Conservation (phyloP, 2,329 filamentous ascomycete genomes). For the Talaromyces sp. region DNA sequence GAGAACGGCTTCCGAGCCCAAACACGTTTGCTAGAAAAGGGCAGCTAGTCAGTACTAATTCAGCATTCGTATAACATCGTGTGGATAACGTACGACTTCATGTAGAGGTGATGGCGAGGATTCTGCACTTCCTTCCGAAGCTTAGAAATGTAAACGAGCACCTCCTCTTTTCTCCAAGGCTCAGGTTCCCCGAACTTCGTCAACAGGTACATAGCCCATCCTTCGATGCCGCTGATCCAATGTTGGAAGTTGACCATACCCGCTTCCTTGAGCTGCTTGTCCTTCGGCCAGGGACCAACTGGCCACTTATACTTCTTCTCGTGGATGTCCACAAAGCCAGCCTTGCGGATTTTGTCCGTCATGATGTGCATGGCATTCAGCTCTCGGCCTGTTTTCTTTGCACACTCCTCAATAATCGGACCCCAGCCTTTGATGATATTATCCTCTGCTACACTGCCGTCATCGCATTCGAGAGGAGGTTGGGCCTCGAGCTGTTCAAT, state of each 20-base stretch:
- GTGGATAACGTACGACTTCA: constrained; percentile 5
- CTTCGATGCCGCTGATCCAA: constrained; percentile 23
- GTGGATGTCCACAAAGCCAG: constrained; percentile 37
- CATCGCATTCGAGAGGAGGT: constrained; percentile 17
- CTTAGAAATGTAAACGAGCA: too few species aligned
- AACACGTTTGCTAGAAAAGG: constrained; percentile 7
- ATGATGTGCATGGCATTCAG: constrained; percentile 27
- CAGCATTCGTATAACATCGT: not conserved
- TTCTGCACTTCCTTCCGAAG: constrained; percentile 7
- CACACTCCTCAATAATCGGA: constrained; percentile 16
- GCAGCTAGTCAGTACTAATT: not conserved
- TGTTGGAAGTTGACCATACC: constrained; percentile 37
- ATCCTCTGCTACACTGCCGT: constrained; percentile 15
- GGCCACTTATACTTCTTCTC: constrained; percentile 34
- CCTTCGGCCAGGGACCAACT: constrained; percentile 35
- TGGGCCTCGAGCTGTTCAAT: constrained; percentile 23
- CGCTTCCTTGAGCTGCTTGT: constrained; percentile 38
- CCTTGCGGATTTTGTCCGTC: constrained; percentile 25
- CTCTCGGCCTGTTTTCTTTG: constrained; percentile 24
- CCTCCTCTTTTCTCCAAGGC: not conserved
- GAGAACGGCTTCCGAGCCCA: constrained; percentile 15
- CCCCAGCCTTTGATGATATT: constrained; percentile 17
- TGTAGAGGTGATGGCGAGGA: constrained; percentile 11
- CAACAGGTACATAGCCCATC: constrained; percentile 23
- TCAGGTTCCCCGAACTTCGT: constrained; percentile 7